A percentile compares a stretch with the other conserved stretches of the same genome.
These are phyloP conservation scores for Coriaria nepalensis DNA, from an alignment of 306 rosid genomes.

Conservation along the genomic window DNA sequence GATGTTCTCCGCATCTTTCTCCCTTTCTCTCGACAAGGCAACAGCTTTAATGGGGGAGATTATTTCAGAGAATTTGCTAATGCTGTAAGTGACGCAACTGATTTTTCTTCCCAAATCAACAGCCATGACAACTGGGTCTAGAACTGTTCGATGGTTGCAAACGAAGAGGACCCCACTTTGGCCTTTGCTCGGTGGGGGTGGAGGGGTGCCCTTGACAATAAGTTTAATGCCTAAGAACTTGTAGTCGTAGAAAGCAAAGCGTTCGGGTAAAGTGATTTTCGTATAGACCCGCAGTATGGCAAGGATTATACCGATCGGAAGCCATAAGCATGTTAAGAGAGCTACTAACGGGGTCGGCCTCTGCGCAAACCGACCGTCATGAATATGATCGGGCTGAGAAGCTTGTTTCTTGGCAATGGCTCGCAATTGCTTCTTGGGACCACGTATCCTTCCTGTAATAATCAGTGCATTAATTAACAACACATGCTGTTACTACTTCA, in stretches of 20 bases:
- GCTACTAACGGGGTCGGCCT: conserved; percentile 71
- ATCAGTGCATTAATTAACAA: background rate
- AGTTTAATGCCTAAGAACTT: conserved; percentile 65
- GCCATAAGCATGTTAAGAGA: conserved; percentile 64
- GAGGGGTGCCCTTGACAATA: conserved; percentile 64
- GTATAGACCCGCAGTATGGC: conserved; percentile 63
- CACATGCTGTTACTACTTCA: background rate
- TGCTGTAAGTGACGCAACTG: conserved; percentile 86
- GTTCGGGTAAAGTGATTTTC: conserved; percentile 63
- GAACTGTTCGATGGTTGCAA: conserved; percentile 79
- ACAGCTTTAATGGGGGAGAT: conserved; percentile 82
- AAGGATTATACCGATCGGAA: conserved; percentile 66
- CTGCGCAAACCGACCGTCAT: conserved; percentile 78
- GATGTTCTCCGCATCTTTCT: conserved; percentile 66
- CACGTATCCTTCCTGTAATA: conserved; percentile 68
- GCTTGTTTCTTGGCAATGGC: conserved; percentile 62
- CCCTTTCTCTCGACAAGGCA: conserved; percentile 74
- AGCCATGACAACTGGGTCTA: conserved; percentile 68
- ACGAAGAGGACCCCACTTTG: conserved; percentile 66
- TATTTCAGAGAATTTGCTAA: conserved; percentile 70
- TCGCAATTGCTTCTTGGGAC: conserved; percentile 53
- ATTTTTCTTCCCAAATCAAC: conserved; percentile 72
- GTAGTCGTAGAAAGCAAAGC: conserved; percentile 53
- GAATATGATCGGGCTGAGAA: conserved; percentile 66
- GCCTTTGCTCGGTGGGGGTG: conserved; percentile 64